Evolutionary conservation across 192 early-diverging fungal species (phyloP), one percentile per base, ranked within the genome.

Genomic region (Cetraspora pellucida): DNA sequence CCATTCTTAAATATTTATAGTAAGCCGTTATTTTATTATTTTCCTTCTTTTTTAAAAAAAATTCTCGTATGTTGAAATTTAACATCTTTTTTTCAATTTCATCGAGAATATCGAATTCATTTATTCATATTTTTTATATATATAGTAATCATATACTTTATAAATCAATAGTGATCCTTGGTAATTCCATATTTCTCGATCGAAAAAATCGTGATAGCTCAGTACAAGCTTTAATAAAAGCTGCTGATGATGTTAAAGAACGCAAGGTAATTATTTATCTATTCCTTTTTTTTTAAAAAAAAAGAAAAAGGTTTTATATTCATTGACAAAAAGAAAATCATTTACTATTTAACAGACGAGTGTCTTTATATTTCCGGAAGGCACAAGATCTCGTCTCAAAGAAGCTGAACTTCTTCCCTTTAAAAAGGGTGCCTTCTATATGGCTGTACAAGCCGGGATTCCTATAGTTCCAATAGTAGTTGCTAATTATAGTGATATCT

Each of bases 371-470:
- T 98, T 92, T 79, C 95, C 95, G 61, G 95, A 97, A 83, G 97
- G 95, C 63, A 96, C 91, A 19, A 92, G 95, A 63, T 91, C 91
- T 19, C 90, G 88, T 74, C 88, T 90, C 49, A 80, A 82, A n/a
- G 86, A 88, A 37, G 87, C 90, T 46, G 75, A 91, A 60, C 70
- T 98, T 64, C 82, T 97, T 54, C 94, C 93, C 9, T 97, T 98
- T 82, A 98, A 98, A 83, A 98, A 97, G 87, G 97, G 97, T 13
- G 97, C 94, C 10, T 98, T 98, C 83, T 94, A 97, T 60, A 80
- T 97, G 77, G 95, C 97, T 13, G 91, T 93, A 69, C 94, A 94
- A 81, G 90, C 92, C 1, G 84, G 85, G 21, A 89, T 94, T 0
- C 97, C 97, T 19, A 91, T 98, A 77, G 87, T 97, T 21, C 95